phyloP scores from a whole-genome alignment of 2,329 filamentous ascomycete species.

The Thelonectria discophora region DNA sequence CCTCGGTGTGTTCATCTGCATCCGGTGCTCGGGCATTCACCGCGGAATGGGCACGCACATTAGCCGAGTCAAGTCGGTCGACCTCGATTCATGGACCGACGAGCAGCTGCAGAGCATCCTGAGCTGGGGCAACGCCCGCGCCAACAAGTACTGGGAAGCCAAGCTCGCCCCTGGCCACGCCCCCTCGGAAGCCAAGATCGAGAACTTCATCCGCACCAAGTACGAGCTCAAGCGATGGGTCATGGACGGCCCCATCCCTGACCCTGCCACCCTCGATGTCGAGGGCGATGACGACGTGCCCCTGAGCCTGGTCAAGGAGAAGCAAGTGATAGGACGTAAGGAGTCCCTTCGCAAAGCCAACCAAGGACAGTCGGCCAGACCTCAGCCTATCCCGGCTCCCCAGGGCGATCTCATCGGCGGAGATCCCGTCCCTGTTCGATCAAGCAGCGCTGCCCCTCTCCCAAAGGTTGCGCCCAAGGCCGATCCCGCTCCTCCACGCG shows the following conservation, averaged over 20 bases:
- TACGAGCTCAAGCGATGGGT: slow-evolving; percentile 99
- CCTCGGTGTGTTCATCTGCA: slow-evolving; percentile 95
- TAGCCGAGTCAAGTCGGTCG: slow-evolving; percentile 96
- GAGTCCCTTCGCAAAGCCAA: slow-evolving; percentile 69
- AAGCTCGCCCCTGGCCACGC: slow-evolving; percentile 92
- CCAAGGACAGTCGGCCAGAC: slow-evolving; percentile 53
- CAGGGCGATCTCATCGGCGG: slow-evolving; percentile 86
- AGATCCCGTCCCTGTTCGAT: slow-evolving; percentile 72
- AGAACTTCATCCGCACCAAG: slow-evolving; percentile 99
- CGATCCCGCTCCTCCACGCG: slow-evolving; percentile 71
- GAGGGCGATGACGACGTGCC: slow-evolving; percentile 87
- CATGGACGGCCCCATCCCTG: slow-evolving; percentile 96
- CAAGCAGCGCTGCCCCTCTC: slow-evolving; percentile 77
- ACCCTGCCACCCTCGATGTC: slow-evolving; percentile 85
- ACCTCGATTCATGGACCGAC: slow-evolving; percentile 98
- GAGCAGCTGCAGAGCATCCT: slow-evolving; percentile 95
- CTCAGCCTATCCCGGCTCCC: slow-evolving; percentile 51
- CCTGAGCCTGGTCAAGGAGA: slow-evolving; percentile 70
- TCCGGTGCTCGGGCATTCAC: slow-evolving; percentile 97
- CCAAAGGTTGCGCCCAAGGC: slow-evolving; percentile 66
- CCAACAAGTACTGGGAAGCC: slow-evolving; percentile 99
- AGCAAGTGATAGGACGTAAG: slow-evolving; percentile 69
- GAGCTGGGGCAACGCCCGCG: slow-evolving; percentile 93
- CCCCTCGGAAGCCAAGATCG: slow-evolving; percentile 96
- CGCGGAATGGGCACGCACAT: slow-evolving; percentile 99